Conservation (phyloP, 2,329 filamentous ascomycete species). For the Pseudovirgaria hyperparasitica region DNA sequence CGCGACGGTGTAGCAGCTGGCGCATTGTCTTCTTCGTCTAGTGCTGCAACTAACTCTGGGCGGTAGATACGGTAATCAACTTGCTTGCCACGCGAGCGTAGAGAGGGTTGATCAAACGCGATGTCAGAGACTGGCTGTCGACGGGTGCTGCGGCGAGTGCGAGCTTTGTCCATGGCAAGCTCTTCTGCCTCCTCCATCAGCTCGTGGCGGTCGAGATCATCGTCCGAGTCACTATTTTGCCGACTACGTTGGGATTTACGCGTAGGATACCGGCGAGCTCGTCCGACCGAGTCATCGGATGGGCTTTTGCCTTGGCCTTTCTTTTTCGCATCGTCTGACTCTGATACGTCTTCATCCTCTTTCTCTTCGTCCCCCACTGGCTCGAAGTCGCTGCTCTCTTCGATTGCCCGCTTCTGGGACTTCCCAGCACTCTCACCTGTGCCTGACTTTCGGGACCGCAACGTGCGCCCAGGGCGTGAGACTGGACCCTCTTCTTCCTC, state of each 20-base stretch:
- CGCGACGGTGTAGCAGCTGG: slow-evolving; percentile 56
- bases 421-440: slow-evolving; percentile 11
- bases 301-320: slow-evolving; percentile 30
- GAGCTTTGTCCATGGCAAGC: slow-evolving; percentile 38
- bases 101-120: slow-evolving; percentile 41
- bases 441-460: slow-evolving; percentile 3
- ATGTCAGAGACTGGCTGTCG: slow-evolving; percentile 27
- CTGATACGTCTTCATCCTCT: slow-evolving; percentile 41
- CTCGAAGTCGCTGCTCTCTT: slow-evolving; percentile 53
- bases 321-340: slow-evolving; percentile 34
- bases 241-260: slow-evolving; percentile 34
- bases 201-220: slow-evolving; percentile 32
- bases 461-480: slow-evolving; percentile 30
- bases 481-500: slow-evolving; percentile 47
- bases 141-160: slow-evolving; percentile 21
- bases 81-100: slow-evolving; percentile 51
- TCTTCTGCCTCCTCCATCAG: slow-evolving; percentile 46
- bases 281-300: slow-evolving; percentile 10
- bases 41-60: slow-evolving; percentile 54
- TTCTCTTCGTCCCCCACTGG: slow-evolving; percentile 44
- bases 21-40: slow-evolving; percentile 64
- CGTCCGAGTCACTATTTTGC: slow-evolving; percentile 32
- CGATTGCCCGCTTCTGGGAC: slow-evolving; percentile 25
- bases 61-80: slow-evolving; percentile 82
- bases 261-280: slow-evolving; percentile 10